Evolutionary conservation across 192 early-diverging fungal genomes (phyloP), one percentile per base, ranked within the genome.

Genomic region (Piromyces finnis): DNA sequence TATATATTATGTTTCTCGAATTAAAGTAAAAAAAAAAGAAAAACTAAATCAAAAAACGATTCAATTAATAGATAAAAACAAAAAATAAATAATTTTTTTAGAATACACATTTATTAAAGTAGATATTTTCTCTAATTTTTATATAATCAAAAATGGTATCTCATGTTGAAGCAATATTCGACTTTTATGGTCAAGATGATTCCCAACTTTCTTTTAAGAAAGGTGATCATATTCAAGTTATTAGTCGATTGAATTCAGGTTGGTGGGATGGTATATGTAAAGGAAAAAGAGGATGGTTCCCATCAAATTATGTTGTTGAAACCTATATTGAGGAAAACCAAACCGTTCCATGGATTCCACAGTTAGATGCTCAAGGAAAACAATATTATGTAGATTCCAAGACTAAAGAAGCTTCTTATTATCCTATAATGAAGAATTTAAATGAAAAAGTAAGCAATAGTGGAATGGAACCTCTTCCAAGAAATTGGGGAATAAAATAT

Each of bases 191-290:
- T 39, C 87, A 89, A 29, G 95, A 95, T 79, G 85, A 88, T 59
- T 91, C 93, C 77, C 91, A 90, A 78, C 89, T 99, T 77, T 87
- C 91, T 11, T 97, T 99, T 85, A 88, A 89, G 79, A 87, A 90
- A 80, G 95, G 93, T 80, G 95, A 97, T 82, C 85, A 93, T 80
- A 96, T 99, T 82, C 92, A 95, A 81, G 96, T 99, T 12, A 85
- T 97, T 14, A 92, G 91, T 14, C 93, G 94, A 80, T 91, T 98
- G 30, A 90, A 93, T 80, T 94, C 94, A 1, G 97, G 96, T 18
- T 99, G 97, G 97, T 99, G 97, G 97, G 95, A 97, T 82, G 97
- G 97, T 22, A 83, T 92, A 80, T 93, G 91, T 83, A 88, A 88
- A 79, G 91, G 88, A 77, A 85, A 90, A 81, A 90, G 94, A 77